Percentiles rank a stretch among this genome's conserved stretches.
phyloP scores from a whole-genome alignment of 257 asterid genomes.

The Lavandula angustifolia region DNA sequence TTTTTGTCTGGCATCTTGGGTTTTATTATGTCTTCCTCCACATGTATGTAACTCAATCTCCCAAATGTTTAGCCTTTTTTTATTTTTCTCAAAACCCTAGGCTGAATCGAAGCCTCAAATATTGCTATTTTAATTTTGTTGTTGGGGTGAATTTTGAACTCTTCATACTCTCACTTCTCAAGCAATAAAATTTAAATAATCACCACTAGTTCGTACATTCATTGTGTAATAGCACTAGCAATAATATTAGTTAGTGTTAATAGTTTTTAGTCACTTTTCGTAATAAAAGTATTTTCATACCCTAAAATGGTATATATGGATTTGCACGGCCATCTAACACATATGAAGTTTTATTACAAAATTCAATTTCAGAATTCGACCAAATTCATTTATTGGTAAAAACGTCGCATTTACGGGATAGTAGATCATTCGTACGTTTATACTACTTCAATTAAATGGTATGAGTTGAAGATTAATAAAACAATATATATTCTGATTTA shows the following conservation, averaged over 20 bases:
- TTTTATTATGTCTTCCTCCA: conserved; percentile 73
- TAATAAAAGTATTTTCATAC: too few species aligned
- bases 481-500: background rate
- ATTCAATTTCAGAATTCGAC: too few species aligned
- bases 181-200: conserved; percentile 20
- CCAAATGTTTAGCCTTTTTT: conserved; percentile 30
- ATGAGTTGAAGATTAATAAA: background rate
- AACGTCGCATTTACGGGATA: too few species aligned
- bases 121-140: conserved; percentile 17
- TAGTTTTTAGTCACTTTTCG: too few species aligned
- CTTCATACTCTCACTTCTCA: conserved; percentile 43
- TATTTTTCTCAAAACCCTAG: conserved; percentile 63
- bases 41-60: conserved; percentile 46
- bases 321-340: too few species aligned
- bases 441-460: background rate
- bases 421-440: background rate
- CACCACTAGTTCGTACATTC: too few species aligned
- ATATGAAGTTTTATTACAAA: too few species aligned
- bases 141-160: conserved; percentile 31
- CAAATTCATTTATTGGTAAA: background rate
- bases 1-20: conserved; percentile 78
- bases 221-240: too few species aligned
- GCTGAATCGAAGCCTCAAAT: conserved; percentile 58
- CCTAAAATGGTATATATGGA: too few species aligned
- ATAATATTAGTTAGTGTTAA: too few species aligned